Percentiles rank a stretch among this genome's conserved stretches.
These are phyloP conservation scores for Termitomyces sp. DNA, from an alignment of 768 basidiomycete species.

Conservation along the genomic window DNA sequence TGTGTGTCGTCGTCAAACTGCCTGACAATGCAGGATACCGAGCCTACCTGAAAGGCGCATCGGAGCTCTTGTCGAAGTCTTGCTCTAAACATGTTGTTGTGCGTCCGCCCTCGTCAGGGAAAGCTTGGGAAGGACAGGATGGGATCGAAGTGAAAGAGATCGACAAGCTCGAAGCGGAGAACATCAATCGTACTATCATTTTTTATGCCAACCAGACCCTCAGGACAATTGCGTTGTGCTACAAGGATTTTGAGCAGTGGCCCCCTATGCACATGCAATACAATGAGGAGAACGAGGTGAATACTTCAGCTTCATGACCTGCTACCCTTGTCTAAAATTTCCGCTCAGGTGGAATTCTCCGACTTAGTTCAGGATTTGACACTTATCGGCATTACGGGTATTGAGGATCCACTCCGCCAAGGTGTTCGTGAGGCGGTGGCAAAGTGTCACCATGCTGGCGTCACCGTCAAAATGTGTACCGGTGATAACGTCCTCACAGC, in stretches of 20 bases:
- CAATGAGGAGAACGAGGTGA: constrained; percentile 48
- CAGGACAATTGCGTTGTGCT: constrained; percentile 91
- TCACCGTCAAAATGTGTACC: constrained; percentile 96
- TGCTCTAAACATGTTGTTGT: constrained; percentile 75
- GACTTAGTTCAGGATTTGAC: constrained; percentile 68
- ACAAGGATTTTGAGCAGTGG: constrained; percentile 83
- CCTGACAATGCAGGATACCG: constrained; percentile 40
- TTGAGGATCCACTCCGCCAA: constrained; percentile 91
- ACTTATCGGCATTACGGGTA: constrained; percentile 86
- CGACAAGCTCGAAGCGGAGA: constrained; percentile 63
- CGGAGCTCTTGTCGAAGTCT: constrained; percentile 82
- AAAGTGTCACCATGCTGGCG: constrained; percentile 84
- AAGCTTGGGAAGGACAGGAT: constrained; percentile 11
- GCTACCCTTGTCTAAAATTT: constrained; percentile 1
- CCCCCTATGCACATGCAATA: constrained; percentile 51
- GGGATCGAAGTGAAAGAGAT: constrained; percentile 57
- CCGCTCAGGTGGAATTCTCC: constrained; percentile 56
- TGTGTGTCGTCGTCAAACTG: constrained; percentile 81
- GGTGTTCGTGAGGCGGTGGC: constrained; percentile 74
- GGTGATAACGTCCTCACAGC: constrained; percentile 96
- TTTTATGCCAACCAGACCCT: constrained; percentile 97
- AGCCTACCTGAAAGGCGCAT: constrained; percentile 87
- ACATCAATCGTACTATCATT: constrained; percentile 90
- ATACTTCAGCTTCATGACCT: constrained; percentile 9
- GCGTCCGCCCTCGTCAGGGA: constrained; percentile 22